Percentiles rank a stretch among this genome's conserved stretches.
These are phyloP conservation scores for Zangia roseola DNA, from an alignment of 768 basidiomycete species.

Conservation along the genomic window DNA sequence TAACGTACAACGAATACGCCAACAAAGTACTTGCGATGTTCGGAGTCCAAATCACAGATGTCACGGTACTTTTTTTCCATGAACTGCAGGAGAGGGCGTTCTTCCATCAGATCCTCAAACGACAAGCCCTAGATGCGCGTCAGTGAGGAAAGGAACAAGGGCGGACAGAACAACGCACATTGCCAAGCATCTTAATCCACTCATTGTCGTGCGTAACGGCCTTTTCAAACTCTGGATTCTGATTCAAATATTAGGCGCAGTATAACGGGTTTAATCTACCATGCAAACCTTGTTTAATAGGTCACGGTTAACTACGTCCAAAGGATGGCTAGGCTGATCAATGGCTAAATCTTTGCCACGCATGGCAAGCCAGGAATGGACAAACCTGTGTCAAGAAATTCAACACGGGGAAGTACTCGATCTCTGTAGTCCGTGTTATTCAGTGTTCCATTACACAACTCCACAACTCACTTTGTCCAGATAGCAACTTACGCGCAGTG, in stretches of 20 bases:
- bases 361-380: not conserved
- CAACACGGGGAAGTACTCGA: not conserved
- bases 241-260: not conserved
- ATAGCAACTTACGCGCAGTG: too few species aligned
- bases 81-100: not conserved
- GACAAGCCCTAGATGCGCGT: too few species aligned
- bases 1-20: too few species aligned
- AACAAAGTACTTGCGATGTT: too few species aligned
- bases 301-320: constrained; percentile 2
- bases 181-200: constrained; percentile 3
- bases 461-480: too few species aligned
- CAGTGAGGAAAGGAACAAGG: too few species aligned
- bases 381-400: constrained; percentile 9
- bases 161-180: not conserved
- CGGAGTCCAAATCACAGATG: too few species aligned
- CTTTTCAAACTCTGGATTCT: not conserved
- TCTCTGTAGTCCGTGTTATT: too few species aligned
- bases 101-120: not conserved
- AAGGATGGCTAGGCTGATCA: constrained; percentile 5
- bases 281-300: constrained; percentile 1
- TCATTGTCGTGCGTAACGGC: constrained; percentile 9
- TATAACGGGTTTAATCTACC: not conserved
- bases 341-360: not conserved
- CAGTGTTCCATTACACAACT: too few species aligned
- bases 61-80: too few species aligned